A percentile compares a stretch with the other conserved stretches of the same genome.
These are phyloP conservation scores for Zygoascus hellenicus DNA, from an alignment of 1,139 yeast genomes.

Conservation along the genomic window DNA sequence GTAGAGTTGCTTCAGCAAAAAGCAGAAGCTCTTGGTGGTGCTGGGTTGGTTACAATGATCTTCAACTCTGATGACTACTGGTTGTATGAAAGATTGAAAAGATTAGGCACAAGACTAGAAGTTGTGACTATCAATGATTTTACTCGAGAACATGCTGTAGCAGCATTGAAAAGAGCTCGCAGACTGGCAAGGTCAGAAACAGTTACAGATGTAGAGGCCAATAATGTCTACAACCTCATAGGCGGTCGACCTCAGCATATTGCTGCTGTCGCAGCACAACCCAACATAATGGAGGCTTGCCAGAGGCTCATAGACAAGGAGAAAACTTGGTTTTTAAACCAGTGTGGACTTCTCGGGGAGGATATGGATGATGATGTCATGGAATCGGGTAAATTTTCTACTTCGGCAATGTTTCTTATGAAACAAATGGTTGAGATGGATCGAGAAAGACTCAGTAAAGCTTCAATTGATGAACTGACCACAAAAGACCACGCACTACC, in stretches of 20 bases:
- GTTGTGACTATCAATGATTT: constrained; percentile 68
- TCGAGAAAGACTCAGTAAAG: constrained; percentile 23
- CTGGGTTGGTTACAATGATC: constrained; percentile 68
- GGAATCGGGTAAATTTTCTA: constrained; percentile 75
- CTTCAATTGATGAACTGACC: constrained; percentile 21
- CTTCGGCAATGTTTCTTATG: constrained; percentile 72
- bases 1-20: constrained; percentile 79
- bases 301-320: constrained; percentile 71
- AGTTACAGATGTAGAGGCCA: constrained; percentile 40
- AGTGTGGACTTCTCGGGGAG: constrained; percentile 70
- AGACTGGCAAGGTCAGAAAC: constrained; percentile 42
- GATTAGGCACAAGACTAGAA: constrained; percentile 68
- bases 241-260: constrained; percentile 87
- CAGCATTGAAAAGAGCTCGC: constrained; percentile 53
- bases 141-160: constrained; percentile 49
- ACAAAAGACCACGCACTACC: constrained; percentile 53
- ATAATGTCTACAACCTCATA: constrained; percentile 58
- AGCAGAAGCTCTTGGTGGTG: constrained; percentile 71
- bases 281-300: constrained; percentile 57
- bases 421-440: constrained; percentile 69
- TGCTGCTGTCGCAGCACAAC: constrained; percentile 64
- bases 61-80: constrained; percentile 85
- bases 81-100: constrained; percentile 73
- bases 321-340: constrained; percentile 79
- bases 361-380: constrained; percentile 87